Evolutionary conservation across 192 early-diverging fungal species (phyloP), one percentile per base, ranked within the genome.

Genomic region (Backusella australiensis): DNA sequence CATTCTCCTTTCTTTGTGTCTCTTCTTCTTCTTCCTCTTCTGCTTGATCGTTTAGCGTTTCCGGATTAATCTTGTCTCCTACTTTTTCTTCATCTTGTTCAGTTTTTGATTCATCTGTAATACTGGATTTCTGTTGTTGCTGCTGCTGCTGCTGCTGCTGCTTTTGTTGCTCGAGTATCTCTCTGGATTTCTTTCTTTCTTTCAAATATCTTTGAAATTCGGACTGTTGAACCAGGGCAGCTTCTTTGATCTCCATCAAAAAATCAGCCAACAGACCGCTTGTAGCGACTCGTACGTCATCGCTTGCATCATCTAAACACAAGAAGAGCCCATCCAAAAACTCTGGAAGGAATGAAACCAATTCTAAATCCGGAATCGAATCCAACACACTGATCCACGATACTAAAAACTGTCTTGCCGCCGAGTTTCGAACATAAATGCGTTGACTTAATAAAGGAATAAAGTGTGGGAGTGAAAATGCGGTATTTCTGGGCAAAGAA

Each of bases 381-480:
- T 98, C 94, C 42, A 99, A 81, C 0, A 97, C 92, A 9, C 88
- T 86, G 49, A 99, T 94, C 95, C 98, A 99, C 59, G 96, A 93
- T 7, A 99, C 94, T 6, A 99, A 87, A 78, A 95, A 99, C 52
- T 94, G 91, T 8, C 98, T 89, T 11, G 96, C 93, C 69, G 89
- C 91, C 4, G 97, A 94, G 80, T 97, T 97, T 74, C 95, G 87
- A 8, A 93, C 93, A 77, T 96, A 91, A 79, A 99, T 94, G 29
- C 98, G 94, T 77, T 99, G 96, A 4, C 92, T 80, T 1, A 99
- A 84, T 26, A 99, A 87, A 26, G 97, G 97, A 75, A 99, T 96
- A 79, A 99, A 99, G 23, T 91, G 85, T 0, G 94, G 91, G 34
- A 99, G 84, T 34, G 97, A 96, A 81, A 99, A 99, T 69, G 91